A percentile compares a stretch with the other conserved stretches of the same genome.
Conservation (phyloP, 257 asterid genomes). For the Dorcoceras hygrometricum region DNA sequence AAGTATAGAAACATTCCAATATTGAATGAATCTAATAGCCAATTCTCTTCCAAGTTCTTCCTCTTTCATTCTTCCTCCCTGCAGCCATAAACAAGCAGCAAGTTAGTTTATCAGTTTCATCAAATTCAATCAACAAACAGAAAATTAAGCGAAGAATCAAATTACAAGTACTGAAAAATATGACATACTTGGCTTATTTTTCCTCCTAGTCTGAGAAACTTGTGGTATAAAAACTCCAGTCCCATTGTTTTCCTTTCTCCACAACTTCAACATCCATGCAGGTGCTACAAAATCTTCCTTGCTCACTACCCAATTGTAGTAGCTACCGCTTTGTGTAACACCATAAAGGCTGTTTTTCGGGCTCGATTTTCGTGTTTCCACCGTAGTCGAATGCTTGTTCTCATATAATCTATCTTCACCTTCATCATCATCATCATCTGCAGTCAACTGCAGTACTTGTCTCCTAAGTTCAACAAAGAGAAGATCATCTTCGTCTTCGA, state of each 20-base stretch:
- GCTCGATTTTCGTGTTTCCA: conserved; percentile 14
- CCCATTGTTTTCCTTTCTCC: neutral
- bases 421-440: conserved; percentile 51
- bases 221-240: neutral
- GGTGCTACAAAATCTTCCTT: conserved; percentile 17
- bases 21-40: neutral
- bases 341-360: neutral
- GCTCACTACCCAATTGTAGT: conserved; percentile 34
- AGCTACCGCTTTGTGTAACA: neutral
- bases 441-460: conserved; percentile 50
- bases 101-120: neutral
- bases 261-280: neutral
- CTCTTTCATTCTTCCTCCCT: neutral
- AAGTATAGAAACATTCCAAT: no score
- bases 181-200: neutral
- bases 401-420: conserved; percentile 10
- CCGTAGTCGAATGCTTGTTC: conserved; percentile 11
- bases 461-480: conserved; percentile 52
- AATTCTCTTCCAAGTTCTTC: neutral
- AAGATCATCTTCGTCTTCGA: conserved; percentile 51
- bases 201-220: neutral
- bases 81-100: neutral
- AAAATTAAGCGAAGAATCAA: no score
- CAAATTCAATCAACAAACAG: no score
- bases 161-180: no score